A percentile compares a stretch with the other conserved stretches of the same genome.
Evolutionary conservation across 441 rosid genomes (phyloP).

Genomic region (Gossypium gossypioides): DNA sequence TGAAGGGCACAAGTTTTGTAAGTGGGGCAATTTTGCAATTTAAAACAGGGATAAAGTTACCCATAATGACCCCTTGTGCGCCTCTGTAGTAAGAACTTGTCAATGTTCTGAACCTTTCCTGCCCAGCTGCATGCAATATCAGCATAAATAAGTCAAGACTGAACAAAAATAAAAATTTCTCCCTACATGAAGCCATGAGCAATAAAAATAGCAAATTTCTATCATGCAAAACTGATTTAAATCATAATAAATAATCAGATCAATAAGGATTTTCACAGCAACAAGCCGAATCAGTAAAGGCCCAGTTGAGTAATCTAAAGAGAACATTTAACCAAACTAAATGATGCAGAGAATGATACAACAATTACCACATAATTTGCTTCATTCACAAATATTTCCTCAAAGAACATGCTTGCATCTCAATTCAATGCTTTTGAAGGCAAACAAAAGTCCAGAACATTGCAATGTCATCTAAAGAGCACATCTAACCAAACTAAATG

Average conservation of each 20-base stretch:
- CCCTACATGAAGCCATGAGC: not conserved
- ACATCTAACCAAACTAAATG: not conserved
- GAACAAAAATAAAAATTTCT: not conserved
- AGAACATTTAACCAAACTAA: not conserved
- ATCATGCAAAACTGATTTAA: not conserved
- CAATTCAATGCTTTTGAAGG: not conserved
- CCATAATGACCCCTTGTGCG: conserved; percentile 72
- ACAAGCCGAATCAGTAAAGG: not conserved
- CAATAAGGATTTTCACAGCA: not conserved
- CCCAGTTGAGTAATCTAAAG: not conserved
- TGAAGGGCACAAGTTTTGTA: not conserved
- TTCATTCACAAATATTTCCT: not conserved
- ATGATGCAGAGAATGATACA: not conserved
- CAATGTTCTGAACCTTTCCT: conserved; percentile 69
- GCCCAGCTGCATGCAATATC: conserved; percentile 50
- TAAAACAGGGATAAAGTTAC: conserved; percentile 20
- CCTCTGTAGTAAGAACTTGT: conserved; percentile 85
- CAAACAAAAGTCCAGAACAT: not conserved
- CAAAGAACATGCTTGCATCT: not conserved
- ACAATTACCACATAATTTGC: not conserved
- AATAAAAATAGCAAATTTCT: not conserved
- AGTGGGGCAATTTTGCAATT: not conserved
- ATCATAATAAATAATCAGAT: not conserved
- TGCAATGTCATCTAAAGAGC: not conserved
- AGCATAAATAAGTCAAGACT: not conserved